Conservation (phyloP, 768 basidiomycete species). For the Coprinopsis sp. region DNA sequence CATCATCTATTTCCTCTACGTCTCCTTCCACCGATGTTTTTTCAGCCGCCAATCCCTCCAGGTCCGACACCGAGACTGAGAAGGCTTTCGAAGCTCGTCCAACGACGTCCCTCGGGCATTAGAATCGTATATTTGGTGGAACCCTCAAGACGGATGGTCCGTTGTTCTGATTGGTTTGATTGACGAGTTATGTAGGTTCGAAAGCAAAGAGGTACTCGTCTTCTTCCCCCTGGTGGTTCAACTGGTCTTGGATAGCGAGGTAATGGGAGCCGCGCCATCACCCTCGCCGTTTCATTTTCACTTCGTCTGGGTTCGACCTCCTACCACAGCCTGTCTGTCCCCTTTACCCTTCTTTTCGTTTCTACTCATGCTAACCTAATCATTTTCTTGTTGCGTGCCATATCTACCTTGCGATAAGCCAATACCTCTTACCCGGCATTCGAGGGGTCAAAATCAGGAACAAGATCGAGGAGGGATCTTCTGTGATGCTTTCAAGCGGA, state of each 20-base stretch:
- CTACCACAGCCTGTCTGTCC: slow-evolving; percentile 86
- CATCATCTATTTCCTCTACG: slow-evolving; percentile 7
- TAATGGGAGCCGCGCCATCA: slow-evolving; percentile 93
- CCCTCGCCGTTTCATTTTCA: slow-evolving; percentile 66
- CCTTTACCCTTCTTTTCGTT: not conserved
- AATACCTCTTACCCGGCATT: too few relatives aligned
- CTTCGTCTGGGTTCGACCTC: not conserved
- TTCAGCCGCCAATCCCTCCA: slow-evolving; percentile 18
- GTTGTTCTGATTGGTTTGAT: too few relatives aligned
- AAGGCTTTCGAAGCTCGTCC: slow-evolving; percentile 5
- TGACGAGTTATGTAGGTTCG: too few relatives aligned
- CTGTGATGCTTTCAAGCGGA: too few relatives aligned
- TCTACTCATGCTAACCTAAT: too few relatives aligned
- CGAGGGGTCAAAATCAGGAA: too few relatives aligned
- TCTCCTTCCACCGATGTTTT: slow-evolving; percentile 14
- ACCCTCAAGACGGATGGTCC: not conserved
- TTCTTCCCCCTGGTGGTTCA: slow-evolving; percentile 88
- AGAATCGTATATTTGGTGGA: slow-evolving; percentile 76
- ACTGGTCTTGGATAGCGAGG: slow-evolving; percentile 95
- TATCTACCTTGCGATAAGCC: too few relatives aligned
- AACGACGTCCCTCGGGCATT: slow-evolving; percentile 73
- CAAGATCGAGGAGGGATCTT: too few relatives aligned
- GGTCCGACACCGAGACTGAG: slow-evolving; percentile 14
- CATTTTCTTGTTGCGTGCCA: too few relatives aligned
- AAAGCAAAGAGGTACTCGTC: slow-evolving; percentile 30